Conservation (phyloP, 495 filamentous ascomycete genomes). For the Talaromyces nanjingensis region DNA sequence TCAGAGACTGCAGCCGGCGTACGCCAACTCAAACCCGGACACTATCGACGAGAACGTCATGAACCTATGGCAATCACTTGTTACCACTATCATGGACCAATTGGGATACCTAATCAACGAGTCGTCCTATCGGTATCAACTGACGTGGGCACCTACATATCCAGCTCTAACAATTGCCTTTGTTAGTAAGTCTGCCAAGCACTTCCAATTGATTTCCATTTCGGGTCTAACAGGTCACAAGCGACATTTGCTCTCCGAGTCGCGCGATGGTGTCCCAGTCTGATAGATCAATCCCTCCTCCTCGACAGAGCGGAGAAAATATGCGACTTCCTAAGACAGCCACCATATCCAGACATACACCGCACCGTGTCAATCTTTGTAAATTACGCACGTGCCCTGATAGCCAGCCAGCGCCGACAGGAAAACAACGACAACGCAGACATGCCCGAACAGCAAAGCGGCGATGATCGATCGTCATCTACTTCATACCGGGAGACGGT, state of each 20-base stretch:
- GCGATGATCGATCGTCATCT: slow-evolving; percentile 14
- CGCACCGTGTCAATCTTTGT: slow-evolving; percentile 38
- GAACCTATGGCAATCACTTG: slow-evolving; percentile 31
- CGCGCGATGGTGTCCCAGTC: slow-evolving; percentile 32
- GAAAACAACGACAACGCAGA: slow-evolving; percentile 7
- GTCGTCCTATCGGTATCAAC: slow-evolving; percentile 30
- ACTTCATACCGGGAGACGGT: background rate
- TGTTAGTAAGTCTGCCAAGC: slow-evolving; percentile 27
- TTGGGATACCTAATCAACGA: slow-evolving; percentile 30
- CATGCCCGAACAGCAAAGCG: slow-evolving; percentile 9
- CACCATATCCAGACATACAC: slow-evolving; percentile 38
- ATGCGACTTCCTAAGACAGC: slow-evolving; percentile 33
- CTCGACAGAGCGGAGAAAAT: slow-evolving; percentile 32
- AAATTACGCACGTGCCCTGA: slow-evolving; percentile 32
- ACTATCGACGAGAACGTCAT: slow-evolving; percentile 21
- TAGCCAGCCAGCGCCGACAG: slow-evolving; percentile 24
- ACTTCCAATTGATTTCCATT: background rate
- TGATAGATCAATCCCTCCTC: slow-evolving; percentile 30
- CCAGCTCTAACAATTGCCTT: slow-evolving; percentile 35
- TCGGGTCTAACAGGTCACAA: slow-evolving; percentile 10
- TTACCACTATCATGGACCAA: slow-evolving; percentile 33
- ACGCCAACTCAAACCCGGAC: slow-evolving; percentile 18
- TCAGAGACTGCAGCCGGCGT: slow-evolving; percentile 28
- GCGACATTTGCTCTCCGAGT: slow-evolving; percentile 36
- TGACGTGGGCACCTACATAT: slow-evolving; percentile 36